Conservation (phyloP, 768 basidiomycete species). For the Omphalotus guepiniiformis region DNA sequence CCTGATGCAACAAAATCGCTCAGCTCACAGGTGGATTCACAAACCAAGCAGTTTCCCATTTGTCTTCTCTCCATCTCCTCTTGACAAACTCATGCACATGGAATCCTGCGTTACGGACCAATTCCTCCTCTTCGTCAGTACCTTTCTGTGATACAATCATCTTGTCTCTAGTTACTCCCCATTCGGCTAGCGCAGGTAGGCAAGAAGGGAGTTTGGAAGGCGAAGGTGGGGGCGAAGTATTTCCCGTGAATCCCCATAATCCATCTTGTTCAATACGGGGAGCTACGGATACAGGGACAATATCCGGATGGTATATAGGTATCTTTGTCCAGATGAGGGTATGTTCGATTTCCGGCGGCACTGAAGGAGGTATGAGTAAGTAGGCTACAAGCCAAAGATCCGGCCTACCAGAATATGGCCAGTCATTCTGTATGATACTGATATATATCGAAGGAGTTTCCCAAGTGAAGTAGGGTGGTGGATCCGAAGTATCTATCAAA, state of each 20-base stretch:
- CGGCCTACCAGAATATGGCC: slow-evolving; percentile 77
- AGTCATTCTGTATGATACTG: slow-evolving; percentile 78
- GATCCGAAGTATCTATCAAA: slow-evolving; percentile 14
- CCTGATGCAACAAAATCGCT: neutral
- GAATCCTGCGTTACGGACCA: slow-evolving; percentile 45
- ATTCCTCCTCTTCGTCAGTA: slow-evolving; percentile 47
- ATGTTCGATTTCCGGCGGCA: slow-evolving; percentile 72
- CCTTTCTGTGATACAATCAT: slow-evolving; percentile 50
- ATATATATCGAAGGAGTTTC: slow-evolving; percentile 54
- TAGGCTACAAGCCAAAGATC: neutral
- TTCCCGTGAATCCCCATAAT: slow-evolving; percentile 79
- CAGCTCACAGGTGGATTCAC: slow-evolving; percentile 77
- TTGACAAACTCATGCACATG: slow-evolving; percentile 64
- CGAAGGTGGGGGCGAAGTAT: slow-evolving; percentile 46
- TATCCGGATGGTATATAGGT: slow-evolving; percentile 60
- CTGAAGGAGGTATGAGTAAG: slow-evolving; percentile 22
- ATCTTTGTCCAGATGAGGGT: slow-evolving; percentile 73
- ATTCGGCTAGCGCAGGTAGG: slow-evolving; percentile 62
- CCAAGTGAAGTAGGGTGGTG: slow-evolving; percentile 61
- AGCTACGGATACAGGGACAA: slow-evolving; percentile 48
- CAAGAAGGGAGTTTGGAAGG: slow-evolving; percentile 55
- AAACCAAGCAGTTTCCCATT: slow-evolving; percentile 94
- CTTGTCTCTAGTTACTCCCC: slow-evolving; percentile 63
- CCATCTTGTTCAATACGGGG: slow-evolving; percentile 69
- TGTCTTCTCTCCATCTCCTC: slow-evolving; percentile 59